These are phyloP conservation scores for Aspergillus sclerotiicarbonarius DNA, from an alignment of 495 filamentous ascomycete genomes.

Conservation along the genomic window DNA sequence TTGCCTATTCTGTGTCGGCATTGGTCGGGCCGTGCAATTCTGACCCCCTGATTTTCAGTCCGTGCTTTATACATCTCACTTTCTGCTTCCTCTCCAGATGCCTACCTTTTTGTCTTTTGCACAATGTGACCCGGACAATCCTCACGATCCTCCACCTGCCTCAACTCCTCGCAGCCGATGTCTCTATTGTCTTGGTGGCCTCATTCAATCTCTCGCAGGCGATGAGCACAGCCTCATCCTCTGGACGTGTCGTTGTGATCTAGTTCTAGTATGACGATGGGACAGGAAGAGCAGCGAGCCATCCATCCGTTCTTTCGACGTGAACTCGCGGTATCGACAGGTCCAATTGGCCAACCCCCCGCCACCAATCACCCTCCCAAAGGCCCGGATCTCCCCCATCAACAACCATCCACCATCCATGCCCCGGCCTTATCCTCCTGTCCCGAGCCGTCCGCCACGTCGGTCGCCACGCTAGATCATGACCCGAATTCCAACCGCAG, in stretches of 20 bases:
- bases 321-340: constrained; percentile 23
- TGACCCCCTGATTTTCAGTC: too few species aligned
- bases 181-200: background rate
- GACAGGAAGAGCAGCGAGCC: constrained; percentile 37
- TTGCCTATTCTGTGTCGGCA: too few species aligned
- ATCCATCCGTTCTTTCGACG: constrained; percentile 44
- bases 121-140: too few species aligned
- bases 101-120: too few species aligned
- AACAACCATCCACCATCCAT: background rate
- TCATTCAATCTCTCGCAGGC: background rate
- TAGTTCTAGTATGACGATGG: constrained; percentile 34
- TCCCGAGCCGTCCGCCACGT: constrained; percentile 7
- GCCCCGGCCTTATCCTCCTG: background rate
- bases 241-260: constrained; percentile 26
- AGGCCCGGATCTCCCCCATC: background rate
- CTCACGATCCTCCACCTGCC: too few species aligned
- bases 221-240: constrained; percentile 11
- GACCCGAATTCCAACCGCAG: constrained; percentile 44
- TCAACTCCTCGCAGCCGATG: background rate
- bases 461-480: constrained; percentile 24
- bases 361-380: constrained; percentile 1
- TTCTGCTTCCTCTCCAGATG: too few species aligned
- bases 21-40: too few species aligned
- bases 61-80: too few species aligned
- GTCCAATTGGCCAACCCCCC: constrained; percentile 6